Conservation (phyloP, 2,329 filamentous ascomycete genomes). For the Xylaria arbuscula region DNA sequence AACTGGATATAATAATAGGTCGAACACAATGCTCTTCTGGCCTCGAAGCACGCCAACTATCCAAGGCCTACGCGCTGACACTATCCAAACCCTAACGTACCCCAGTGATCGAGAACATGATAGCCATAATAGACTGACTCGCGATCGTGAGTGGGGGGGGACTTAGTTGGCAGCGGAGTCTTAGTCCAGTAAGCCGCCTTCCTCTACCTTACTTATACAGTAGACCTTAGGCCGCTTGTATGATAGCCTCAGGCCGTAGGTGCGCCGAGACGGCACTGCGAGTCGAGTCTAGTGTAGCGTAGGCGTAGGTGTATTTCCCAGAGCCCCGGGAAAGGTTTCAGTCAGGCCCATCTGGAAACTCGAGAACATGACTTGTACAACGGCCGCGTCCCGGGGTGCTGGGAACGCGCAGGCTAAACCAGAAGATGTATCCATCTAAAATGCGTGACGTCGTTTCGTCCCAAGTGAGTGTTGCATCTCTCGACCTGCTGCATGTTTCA, state of each 20-base stretch:
- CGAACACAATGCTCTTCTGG: neutral
- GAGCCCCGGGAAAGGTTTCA: neutral
- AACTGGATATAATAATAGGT: conserved; percentile 13
- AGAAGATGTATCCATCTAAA: neutral
- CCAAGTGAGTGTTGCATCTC: neutral
- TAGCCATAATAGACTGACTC: conserved; percentile 24
- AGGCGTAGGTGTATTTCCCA: neutral
- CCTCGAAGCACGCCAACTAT: neutral
- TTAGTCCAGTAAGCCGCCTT: neutral
- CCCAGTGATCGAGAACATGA: conserved; percentile 4
- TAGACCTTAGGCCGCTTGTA: neutral
- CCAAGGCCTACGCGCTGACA: neutral
- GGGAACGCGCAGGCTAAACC: neutral
- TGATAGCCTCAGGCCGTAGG: neutral
- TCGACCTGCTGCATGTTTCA: conserved; percentile 16
- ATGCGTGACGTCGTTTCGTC: conserved; percentile 18
- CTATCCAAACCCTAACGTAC: neutral
- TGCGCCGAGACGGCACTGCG: neutral
- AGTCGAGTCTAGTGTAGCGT: conserved; percentile 1
- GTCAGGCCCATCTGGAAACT: neutral
- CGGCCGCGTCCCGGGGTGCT: neutral
- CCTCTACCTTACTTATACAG: neutral
- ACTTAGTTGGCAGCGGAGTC: conserved; percentile 10
- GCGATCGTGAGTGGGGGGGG: neutral
- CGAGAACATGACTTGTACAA: neutral